phyloP scores from a whole-genome alignment of 1,284 basidiomycete genomes.

The Naganishia sp. region DNA sequence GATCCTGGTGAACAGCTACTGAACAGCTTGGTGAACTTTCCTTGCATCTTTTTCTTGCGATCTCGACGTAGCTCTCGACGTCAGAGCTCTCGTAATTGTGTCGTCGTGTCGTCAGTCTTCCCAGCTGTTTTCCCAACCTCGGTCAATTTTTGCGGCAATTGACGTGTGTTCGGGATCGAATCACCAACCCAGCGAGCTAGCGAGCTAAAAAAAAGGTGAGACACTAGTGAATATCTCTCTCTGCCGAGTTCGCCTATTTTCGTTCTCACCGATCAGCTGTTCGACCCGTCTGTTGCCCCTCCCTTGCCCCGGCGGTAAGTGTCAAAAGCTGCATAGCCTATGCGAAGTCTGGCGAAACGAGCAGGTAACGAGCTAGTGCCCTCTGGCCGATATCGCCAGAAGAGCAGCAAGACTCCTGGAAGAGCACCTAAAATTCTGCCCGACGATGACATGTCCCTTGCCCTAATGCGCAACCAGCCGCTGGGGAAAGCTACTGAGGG shows the following conservation, averaged over 20 bases:
- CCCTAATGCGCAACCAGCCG: too few species aligned
- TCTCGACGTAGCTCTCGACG: too few species aligned
- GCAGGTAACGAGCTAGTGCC: not conserved
- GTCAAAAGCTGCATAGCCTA: conserved; percentile 3
- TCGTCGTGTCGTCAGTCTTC: not conserved
- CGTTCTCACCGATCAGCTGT: not conserved
- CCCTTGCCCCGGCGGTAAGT: conserved; percentile 24
- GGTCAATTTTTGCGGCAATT: conserved; percentile 5
- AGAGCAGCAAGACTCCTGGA: conserved; percentile 2
- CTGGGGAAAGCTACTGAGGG: too few species aligned
- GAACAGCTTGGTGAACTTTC: too few species aligned
- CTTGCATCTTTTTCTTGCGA: too few species aligned
- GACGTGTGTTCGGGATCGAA: not conserved
- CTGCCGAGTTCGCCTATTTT: not conserved
- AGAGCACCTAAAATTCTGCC: not conserved
- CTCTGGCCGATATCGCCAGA: not conserved
- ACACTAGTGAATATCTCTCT: not conserved
- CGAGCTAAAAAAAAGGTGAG: not conserved
- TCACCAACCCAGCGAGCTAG: not conserved
- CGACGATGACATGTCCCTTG: not conserved
- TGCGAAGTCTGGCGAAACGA: conserved; percentile 4
- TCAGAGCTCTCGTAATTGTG: too few species aligned
- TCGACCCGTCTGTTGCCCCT: conserved; percentile 24
- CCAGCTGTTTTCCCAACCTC: conserved; percentile 1
- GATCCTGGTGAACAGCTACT: too few species aligned